Evolutionary conservation across 139 green algal species (phyloP).

Genomic region (Dunaliella primolecta): DNA sequence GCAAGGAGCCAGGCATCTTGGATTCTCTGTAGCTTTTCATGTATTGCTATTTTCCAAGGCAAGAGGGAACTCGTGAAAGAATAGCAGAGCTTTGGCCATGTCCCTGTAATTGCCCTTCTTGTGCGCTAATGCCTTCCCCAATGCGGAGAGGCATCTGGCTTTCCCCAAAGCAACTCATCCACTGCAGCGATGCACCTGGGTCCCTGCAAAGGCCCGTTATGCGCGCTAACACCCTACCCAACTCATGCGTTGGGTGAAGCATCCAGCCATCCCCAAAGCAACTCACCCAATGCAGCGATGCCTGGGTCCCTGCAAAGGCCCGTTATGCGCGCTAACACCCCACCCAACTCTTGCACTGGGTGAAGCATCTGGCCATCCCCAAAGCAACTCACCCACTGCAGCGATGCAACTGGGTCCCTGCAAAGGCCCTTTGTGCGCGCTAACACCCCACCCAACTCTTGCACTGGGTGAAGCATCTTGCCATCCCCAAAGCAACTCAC

Average conservation of each 20-base stretch:
- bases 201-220: neutral
- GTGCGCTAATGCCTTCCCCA: neutral
- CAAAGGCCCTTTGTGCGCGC: neutral
- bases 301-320: neutral
- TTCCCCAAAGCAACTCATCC: too few relatives aligned
- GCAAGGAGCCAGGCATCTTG: too few relatives aligned
- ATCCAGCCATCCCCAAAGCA: slow-evolving; percentile 7
- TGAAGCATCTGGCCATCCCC: neutral
- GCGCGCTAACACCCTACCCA: neutral
- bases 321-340: neutral
- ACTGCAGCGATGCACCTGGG: too few relatives aligned
- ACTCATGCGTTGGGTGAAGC: slow-evolving; percentile 11
- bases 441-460: neutral
- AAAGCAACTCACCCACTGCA: slow-evolving; percentile 24
- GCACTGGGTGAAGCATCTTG: neutral
- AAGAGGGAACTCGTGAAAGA: too few relatives aligned
- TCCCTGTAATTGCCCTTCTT: neutral
- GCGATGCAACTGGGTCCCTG: neutral
- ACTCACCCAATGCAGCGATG: slow-evolving; percentile 13
- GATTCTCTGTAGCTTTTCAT: too few relatives aligned
- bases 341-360: slow-evolving; percentile 9
- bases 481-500: too few relatives aligned
- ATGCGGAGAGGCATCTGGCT: neutral
- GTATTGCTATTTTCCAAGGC: too few relatives aligned
- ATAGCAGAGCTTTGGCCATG: too few relatives aligned